These are phyloP conservation scores for Geosmithia flava DNA, from an alignment of 2,329 filamentous ascomycete species.

Conservation along the genomic window DNA sequence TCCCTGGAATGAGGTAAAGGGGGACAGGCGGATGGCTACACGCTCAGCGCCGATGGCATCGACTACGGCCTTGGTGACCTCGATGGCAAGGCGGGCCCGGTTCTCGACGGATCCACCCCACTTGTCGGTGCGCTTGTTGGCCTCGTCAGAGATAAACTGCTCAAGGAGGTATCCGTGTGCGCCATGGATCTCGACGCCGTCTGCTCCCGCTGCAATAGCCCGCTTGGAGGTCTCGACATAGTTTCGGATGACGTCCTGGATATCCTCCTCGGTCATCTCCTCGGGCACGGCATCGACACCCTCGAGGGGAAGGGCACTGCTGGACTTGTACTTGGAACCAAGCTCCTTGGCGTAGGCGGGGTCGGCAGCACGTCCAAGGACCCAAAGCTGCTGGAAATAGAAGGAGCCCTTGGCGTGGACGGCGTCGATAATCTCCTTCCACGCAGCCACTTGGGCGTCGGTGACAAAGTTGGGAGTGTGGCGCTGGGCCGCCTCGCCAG, in stretches of 20 bases:
- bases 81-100: constrained; percentile 36
- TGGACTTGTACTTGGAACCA: constrained; percentile 2
- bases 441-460: constrained; percentile 39
- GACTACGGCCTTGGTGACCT: constrained; percentile 34
- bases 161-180: constrained; percentile 46
- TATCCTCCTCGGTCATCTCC: constrained; percentile 52
- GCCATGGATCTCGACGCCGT: constrained; percentile 30
- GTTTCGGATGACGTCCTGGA: constrained; percentile 44
- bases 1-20: constrained; percentile 39
- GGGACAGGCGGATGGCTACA: constrained; percentile 29
- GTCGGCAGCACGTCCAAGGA: constrained; percentile 19
- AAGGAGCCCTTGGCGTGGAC: constrained; percentile 48
- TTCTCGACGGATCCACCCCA: constrained; percentile 20
- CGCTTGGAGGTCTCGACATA: constrained; percentile 47
- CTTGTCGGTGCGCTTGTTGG: constrained; percentile 25
- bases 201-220: constrained; percentile 41
- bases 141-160: constrained; percentile 36
- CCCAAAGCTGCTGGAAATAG: constrained; percentile 48
- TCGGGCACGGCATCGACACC: constrained; percentile 33
- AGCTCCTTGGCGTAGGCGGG: neutral
- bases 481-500: constrained; percentile 24
- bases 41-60: constrained; percentile 29
- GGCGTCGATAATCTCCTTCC: constrained; percentile 45
- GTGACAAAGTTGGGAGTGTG: constrained; percentile 43
- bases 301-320: constrained; percentile 12